Conservation (phyloP, 441 rosid species). For the Eruca vesicaria region DNA sequence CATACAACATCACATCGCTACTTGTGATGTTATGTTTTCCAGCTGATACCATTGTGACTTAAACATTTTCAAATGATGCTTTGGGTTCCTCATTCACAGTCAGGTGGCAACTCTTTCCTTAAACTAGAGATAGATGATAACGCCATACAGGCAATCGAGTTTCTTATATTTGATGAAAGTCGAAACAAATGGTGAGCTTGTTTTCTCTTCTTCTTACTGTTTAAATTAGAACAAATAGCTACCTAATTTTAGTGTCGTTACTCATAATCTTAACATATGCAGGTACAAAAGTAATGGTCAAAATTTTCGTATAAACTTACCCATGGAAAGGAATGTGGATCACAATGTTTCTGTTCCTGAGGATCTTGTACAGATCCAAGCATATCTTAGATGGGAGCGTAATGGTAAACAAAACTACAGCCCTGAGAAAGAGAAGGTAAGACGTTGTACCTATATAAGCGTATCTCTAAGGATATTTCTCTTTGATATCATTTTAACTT, state of each 20-base stretch:
- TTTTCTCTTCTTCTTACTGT: conserved; percentile 9
- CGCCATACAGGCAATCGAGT: conserved; percentile 77
- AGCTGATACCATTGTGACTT: conserved; percentile 1
- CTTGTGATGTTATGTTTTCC: conserved; percentile 21
- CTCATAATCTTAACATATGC: conserved; percentile 29
- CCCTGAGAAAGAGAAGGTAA: conserved; percentile 94
- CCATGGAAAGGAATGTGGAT: conserved; percentile 38
- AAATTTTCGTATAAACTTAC: conserved; percentile 72
- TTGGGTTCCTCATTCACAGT: conserved; percentile 43
- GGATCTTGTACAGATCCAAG: conserved; percentile 94
- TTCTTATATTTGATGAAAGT: conserved; percentile 85
- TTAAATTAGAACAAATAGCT: conserved; percentile 8
- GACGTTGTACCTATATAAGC: conserved; percentile 11
- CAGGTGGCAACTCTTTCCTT: conserved; percentile 63
- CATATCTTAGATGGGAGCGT: conserved; percentile 97
- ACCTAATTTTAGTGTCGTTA: conserved; percentile 12
- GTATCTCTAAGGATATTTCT: conserved; percentile 4
- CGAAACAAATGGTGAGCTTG: conserved; percentile 78
- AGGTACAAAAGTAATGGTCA: conserved; percentile 69
- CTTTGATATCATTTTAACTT: conserved; percentile 3
- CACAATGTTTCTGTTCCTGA: conserved; percentile 72
- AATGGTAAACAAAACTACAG: conserved; percentile 87
- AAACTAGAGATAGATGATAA: conserved; percentile 83
- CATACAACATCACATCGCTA: neutral
- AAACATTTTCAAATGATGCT: conserved; percentile 26